A percentile compares a stretch with the other conserved stretches of the same genome.
Evolutionary conservation across 2,329 filamentous ascomycete species (phyloP).

Genomic region (Fusarium virguliforme): DNA sequence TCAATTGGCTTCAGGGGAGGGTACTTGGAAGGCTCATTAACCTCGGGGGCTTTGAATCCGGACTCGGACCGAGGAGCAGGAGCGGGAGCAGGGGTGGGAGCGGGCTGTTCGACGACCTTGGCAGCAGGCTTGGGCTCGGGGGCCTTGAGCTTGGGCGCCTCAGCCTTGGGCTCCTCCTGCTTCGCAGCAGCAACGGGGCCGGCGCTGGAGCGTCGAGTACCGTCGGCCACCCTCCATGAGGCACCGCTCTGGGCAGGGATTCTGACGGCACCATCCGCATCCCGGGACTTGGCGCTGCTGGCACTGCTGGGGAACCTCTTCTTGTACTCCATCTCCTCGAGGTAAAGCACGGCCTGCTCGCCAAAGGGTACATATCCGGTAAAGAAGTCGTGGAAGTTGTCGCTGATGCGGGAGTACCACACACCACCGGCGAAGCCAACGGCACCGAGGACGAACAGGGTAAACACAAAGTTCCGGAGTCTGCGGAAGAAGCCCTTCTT

Average conservation of each 20-base stretch:
- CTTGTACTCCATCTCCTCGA: slow-evolving; percentile 95
- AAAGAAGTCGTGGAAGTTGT: slow-evolving; percentile 99
- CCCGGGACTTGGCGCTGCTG: slow-evolving; percentile 65
- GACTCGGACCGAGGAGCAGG: slow-evolving; percentile 48
- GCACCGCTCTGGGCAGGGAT: slow-evolving; percentile 90
- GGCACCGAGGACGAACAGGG: slow-evolving; percentile 81
- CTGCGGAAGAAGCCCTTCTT: slow-evolving; percentile 78
- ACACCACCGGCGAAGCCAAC: slow-evolving; percentile 90
- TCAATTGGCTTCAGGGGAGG: slow-evolving; percentile 81
- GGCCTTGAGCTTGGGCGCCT: slow-evolving; percentile 51
- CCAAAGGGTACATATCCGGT: slow-evolving; percentile 96
- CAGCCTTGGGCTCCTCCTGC: slow-evolving; percentile 54
- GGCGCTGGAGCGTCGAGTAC: slow-evolving; percentile 75
- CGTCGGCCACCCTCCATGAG: slow-evolving; percentile 82
- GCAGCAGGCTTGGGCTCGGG: slow-evolving; percentile 47
- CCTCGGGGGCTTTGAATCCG: slow-evolving; percentile 71
- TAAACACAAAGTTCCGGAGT: slow-evolving; percentile 83
- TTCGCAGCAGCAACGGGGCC: slow-evolving; percentile 56
- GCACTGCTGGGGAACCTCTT: slow-evolving; percentile 79
- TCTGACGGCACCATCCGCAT: slow-evolving; percentile 80
- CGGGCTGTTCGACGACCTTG: slow-evolving; percentile 56
- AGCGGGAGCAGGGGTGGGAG: slow-evolving; percentile 47
- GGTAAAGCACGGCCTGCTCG: slow-evolving; percentile 93
- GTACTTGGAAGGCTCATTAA: slow-evolving; percentile 76
- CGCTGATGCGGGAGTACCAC: slow-evolving; percentile 92